Evolutionary conservation across 176 grass and related monocot species (phyloP), one percentile per base, ranked within the genome.

Genomic region (Juncus effusus): DNA sequence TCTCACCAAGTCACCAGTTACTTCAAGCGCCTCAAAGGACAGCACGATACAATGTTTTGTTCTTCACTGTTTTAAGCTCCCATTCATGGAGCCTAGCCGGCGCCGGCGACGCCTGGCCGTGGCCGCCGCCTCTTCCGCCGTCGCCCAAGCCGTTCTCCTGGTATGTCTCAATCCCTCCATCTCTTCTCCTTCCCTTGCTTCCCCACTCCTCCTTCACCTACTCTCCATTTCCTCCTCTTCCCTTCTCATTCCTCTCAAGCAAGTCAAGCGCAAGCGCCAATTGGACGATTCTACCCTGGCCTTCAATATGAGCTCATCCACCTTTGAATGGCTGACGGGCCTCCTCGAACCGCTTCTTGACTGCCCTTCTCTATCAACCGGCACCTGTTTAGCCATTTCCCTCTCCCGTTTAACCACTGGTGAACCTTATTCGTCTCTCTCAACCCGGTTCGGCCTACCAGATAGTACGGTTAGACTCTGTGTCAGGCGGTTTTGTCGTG

Each of bases 291-390:
- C 74, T 62, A 80, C 62, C 39, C 78, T 88, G 42, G 83, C 70
- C 65, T 92, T 92, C 81, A 81, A 85, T 7, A 83, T 92, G 58
- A 81, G 77, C 0, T 77, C 81, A 5, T 8, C 81, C 74, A 92
- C 89, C 84, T 92, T 92, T 81, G 53, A 88, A 62, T 92, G 77
- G 78, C 80, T 92, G 78, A 60, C 80, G 7, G 84, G 89, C 61
- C 89, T 92, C 7, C 89, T 92, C 65, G 89, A 92, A 51, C 89
- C 84, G 65, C 82, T 90, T 6, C 86, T 90, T 65, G 82, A 81
- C 40, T 65, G 71, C 75, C 84, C 77, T 0, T 64, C 41, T 57
- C 84, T 84, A 56, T 64, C 74, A 9, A 59, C 72, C 38, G 36
- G 42, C 42, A 71, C 73, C 51, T 79, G 85, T 57, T 81, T 87